A percentile compares a stretch with the other conserved stretches of the same genome.
phyloP scores from a whole-genome alignment of 2,329 filamentous ascomycete species.

The Penicillium brevicompactum region DNA sequence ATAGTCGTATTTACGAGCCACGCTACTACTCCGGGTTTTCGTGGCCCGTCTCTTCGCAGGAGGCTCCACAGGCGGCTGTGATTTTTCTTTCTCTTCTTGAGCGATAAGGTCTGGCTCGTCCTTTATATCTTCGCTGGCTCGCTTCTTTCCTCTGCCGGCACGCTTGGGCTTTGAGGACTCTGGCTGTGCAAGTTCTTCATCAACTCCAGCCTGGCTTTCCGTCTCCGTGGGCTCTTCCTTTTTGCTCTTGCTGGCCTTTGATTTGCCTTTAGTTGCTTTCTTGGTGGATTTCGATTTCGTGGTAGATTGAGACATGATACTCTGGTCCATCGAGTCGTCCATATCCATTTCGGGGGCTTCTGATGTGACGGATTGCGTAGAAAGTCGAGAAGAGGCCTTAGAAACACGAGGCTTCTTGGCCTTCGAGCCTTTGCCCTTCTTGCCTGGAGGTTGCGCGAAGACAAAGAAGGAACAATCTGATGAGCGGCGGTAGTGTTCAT shows the following conservation, averaged over 20 bases:
- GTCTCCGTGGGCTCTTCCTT: conserved; percentile 49
- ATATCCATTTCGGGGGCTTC: conserved; percentile 46
- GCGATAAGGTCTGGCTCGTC: conserved; percentile 23
- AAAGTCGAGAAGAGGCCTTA: conserved; percentile 67
- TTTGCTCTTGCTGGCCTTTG: conserved; percentile 41
- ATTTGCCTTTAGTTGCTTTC: conserved; percentile 40
- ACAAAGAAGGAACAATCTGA: conserved; percentile 81
- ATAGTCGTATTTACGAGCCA: conserved; percentile 37
- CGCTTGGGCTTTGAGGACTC: conserved; percentile 42
- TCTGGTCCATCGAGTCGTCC: conserved; percentile 60
- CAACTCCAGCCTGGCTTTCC: conserved; percentile 32
- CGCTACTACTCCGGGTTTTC: conserved; percentile 53
- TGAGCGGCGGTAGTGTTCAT: conserved; percentile 81
- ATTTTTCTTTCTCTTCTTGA: conserved; percentile 14
- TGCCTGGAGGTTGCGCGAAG: conserved; percentile 58
- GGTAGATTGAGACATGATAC: conserved; percentile 53
- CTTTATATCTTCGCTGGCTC: conserved; percentile 60
- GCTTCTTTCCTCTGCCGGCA: conserved; percentile 58
- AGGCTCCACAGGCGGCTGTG: conserved; percentile 32
- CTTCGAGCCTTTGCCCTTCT: conserved; percentile 58
- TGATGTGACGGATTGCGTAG: conserved; percentile 53
- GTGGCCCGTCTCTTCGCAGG: conserved; percentile 63
- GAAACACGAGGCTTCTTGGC: conserved; percentile 62
- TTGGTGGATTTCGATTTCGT: conserved; percentile 57
- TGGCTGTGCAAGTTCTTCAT: conserved; percentile 27